Conservation (phyloP, 495 filamentous ascomycete genomes). For the Venustampulla echinocandica region DNA sequence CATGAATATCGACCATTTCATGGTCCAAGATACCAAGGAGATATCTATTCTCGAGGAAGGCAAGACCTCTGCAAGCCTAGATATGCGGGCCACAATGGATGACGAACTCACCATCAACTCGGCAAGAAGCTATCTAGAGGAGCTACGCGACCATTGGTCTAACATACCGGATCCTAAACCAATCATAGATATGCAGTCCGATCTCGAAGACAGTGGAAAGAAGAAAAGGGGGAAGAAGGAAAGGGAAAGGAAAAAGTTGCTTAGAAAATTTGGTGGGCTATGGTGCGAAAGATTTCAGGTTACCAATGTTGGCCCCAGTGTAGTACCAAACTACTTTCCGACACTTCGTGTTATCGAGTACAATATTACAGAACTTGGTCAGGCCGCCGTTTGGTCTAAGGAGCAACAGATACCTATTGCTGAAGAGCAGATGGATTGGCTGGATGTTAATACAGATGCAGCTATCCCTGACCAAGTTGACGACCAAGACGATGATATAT, state of each 20-base stretch:
- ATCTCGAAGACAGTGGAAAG: conserved; percentile 36
- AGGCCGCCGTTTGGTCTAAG: conserved; percentile 37
- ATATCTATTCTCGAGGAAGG: conserved; percentile 42
- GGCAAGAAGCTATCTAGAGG: conserved; percentile 67
- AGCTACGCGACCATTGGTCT: conserved; percentile 70
- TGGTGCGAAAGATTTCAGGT: conserved; percentile 82
- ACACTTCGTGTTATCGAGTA: conserved; percentile 83
- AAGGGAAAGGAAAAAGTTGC: conserved; percentile 38
- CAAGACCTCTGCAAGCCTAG: conserved; percentile 14
- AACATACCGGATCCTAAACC: conserved; percentile 53
- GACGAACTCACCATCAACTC: conserved; percentile 54
- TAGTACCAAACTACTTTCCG: conserved; percentile 92
- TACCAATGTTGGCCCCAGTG: conserved; percentile 68
- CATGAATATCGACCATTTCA: conserved; percentile 98
- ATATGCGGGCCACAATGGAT: conserved; percentile 26
- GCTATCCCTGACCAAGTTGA: background rate
- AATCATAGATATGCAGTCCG: conserved; percentile 23
- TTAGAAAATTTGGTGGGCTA: conserved; percentile 62
- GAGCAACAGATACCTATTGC: background rate
- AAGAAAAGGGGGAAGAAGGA: conserved; percentile 41
- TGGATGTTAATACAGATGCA: conserved; percentile 3
- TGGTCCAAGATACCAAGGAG: conserved; percentile 78
- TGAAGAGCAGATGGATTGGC: conserved; percentile 8
- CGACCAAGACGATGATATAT: background rate
- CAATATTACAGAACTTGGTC: conserved; percentile 75